Conservation (phyloP, 75 land plant genomes). For the Selaginella tamariscina region DNA sequence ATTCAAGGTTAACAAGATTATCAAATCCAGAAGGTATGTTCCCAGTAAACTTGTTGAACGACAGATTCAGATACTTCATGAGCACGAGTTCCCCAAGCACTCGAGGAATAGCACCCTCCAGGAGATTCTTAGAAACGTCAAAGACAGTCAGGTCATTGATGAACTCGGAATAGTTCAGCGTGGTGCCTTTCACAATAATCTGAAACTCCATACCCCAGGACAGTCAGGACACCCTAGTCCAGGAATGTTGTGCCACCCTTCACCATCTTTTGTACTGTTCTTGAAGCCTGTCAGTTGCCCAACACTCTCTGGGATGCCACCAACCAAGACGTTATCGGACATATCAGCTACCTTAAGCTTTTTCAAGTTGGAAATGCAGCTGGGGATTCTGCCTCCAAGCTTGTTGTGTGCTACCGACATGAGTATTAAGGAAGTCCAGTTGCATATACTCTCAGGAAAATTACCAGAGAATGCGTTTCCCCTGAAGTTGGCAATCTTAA, state of each 20-base stretch:
- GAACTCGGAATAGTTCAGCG: background rate
- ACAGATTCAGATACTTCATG: constrained; percentile 4
- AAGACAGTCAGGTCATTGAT: background rate
- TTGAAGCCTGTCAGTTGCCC: background rate
- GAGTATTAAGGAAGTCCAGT: background rate
- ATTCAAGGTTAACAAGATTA: background rate
- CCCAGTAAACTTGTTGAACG: background rate
- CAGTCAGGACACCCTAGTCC: background rate
- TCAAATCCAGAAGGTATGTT: background rate
- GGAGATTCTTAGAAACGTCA: background rate
- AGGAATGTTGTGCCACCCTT: background rate
- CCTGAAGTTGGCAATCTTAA: background rate
- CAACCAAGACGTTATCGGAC: background rate
- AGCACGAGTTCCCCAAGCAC: background rate
- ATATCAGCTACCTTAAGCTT: background rate
- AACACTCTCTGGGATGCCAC: background rate
- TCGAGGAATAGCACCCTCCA: background rate
- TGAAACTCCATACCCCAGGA: background rate
- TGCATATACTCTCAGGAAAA: background rate
- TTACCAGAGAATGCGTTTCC: background rate
- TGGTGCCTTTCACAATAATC: background rate
- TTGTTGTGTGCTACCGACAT: background rate
- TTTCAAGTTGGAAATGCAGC: background rate
- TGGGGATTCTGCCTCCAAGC: background rate
- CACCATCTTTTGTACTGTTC: background rate